These are phyloP conservation scores for Malania oleifera DNA, from an alignment of 164 flowering plant genomes.

Conservation along the genomic window DNA sequence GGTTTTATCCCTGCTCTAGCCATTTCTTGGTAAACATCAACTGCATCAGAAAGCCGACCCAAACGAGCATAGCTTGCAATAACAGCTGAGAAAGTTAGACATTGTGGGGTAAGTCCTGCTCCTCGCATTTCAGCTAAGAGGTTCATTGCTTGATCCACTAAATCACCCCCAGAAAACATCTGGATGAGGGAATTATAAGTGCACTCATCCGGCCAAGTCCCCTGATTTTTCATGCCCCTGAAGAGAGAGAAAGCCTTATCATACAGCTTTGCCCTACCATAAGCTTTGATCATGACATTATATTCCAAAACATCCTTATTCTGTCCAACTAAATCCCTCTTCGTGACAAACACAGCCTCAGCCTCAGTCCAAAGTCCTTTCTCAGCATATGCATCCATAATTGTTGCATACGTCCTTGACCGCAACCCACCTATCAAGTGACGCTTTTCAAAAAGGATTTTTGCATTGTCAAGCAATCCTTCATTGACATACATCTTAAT, in stretches of 20 bases:
- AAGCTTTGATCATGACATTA: conserved; percentile 89
- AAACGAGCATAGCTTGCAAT: conserved; percentile 60
- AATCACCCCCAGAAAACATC: conserved; percentile 71
- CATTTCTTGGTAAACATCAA: conserved; percentile 59
- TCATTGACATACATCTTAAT: conserved; percentile 58
- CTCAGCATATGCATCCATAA: conserved; percentile 82
- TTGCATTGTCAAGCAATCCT: conserved; percentile 51
- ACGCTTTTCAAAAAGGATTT: conserved; percentile 35
- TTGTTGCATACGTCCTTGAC: conserved; percentile 55
- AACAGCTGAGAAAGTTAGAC: conserved; percentile 66
- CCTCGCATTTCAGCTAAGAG: conserved; percentile 66
- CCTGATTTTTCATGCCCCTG: conserved; percentile 65
- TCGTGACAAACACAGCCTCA: conserved; percentile 55
- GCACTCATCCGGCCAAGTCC: conserved; percentile 89
- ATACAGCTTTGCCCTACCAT: conserved; percentile 71
- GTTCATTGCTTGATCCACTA: conserved; percentile 48
- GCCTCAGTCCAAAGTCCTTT: conserved; percentile 82
- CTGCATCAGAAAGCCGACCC: conserved; percentile 59
- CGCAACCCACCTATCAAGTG: conserved; percentile 28
- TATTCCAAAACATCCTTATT: conserved; percentile 62
- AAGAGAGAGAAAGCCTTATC: conserved; percentile 74
- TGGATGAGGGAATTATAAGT: conserved; percentile 82
- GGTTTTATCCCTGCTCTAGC: conserved; percentile 48
- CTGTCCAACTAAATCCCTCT: conserved; percentile 31
- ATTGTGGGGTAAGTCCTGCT: conserved; percentile 58